Evolutionary conservation across 2,329 filamentous ascomycete genomes (phyloP), one percentile per base, ranked within the genome.

Genomic region (Diaporthe australafricana): DNA sequence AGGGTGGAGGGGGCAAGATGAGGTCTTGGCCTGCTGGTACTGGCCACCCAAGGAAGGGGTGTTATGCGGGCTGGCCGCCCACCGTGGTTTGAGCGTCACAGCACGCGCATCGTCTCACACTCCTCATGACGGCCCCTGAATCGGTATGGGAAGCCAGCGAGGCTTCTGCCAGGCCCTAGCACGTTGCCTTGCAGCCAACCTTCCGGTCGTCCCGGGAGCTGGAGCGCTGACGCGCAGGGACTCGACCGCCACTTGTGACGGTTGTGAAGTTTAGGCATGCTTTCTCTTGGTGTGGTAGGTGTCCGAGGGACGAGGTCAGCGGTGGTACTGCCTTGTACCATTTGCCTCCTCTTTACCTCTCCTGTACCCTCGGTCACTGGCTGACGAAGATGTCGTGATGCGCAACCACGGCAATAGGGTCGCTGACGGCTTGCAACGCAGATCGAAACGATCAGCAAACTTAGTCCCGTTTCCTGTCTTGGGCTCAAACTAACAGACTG

Each of bases 101-200:
- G 60, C 60, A 65, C 45, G 9, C 60, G 47, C 60, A 20, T 48
- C 45, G 60, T 65, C 60, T 65, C 60, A 50, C 42, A 17, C 42
- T 65, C 60, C 40, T 63, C 17, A n/a, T 50, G 42, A 65, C 30
- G 30, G 47, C 45, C 42, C 60, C 60, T 65, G 60, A 50, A 30
- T 65, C 60, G 60, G 30, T 35, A 14, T 27, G 48, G 32, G 50
- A 38, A 50, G 45, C 60, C 30, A 38, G 60, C 47, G 32, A 65
- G 60, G 48, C 60, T 50, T 8, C 30, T n/a, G 30, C 3, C 8
- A 50, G 22, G 60, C 60, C 60, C 42, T 50, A 65, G 60, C 60
- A 65, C 60, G 60, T 65, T 63, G 60, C 60, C 60, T 65, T 65
- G 60, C 60, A 65, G 60, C 60, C 60, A 65, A 65, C 60, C 60